Evolutionary conservation across 2,329 filamentous ascomycete genomes (phyloP).

Genomic region (Fonsecaea multimorphosa): DNA sequence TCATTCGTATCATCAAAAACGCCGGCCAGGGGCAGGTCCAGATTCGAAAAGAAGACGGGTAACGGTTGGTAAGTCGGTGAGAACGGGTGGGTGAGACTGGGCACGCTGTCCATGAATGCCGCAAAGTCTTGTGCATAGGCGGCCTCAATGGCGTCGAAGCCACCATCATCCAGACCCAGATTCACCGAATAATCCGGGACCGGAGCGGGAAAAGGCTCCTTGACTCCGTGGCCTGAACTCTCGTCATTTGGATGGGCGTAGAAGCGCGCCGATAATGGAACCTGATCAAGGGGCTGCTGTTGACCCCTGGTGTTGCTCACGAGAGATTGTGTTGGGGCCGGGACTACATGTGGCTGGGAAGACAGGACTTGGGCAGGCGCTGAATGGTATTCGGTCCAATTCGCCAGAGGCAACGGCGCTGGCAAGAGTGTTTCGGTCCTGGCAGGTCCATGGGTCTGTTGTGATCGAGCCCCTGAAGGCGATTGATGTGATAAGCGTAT

Average conservation of each 20-base stretch:
- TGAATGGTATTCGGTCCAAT: slow-evolving; percentile 34
- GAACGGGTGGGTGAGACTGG: slow-evolving; percentile 9
- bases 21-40: slow-evolving; percentile 42
- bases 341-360: neutral
- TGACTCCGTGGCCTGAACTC: neutral
- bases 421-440: slow-evolving; percentile 2
- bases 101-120: slow-evolving; percentile 16
- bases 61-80: slow-evolving; percentile 46
- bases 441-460: slow-evolving; percentile 23
- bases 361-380: slow-evolving; percentile 30
- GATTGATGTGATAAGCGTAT: slow-evolving; percentile 46
- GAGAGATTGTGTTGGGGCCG: neutral
- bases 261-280: neutral
- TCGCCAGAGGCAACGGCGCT: slow-evolving; percentile 28
- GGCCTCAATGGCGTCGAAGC: slow-evolving; percentile 6
- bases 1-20: neutral
- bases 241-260: neutral
- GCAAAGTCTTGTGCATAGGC: slow-evolving; percentile 15
- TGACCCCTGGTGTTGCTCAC: neutral
- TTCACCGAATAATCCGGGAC: slow-evolving; percentile 5
- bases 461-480: slow-evolving; percentile 48
- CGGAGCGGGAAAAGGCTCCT: neutral
- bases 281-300: neutral
- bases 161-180: neutral
- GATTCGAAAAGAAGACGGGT: slow-evolving; percentile 49